Evolutionary conservation across 2,329 filamentous ascomycete species (phyloP).

Genomic region (Xylaria sp.): DNA sequence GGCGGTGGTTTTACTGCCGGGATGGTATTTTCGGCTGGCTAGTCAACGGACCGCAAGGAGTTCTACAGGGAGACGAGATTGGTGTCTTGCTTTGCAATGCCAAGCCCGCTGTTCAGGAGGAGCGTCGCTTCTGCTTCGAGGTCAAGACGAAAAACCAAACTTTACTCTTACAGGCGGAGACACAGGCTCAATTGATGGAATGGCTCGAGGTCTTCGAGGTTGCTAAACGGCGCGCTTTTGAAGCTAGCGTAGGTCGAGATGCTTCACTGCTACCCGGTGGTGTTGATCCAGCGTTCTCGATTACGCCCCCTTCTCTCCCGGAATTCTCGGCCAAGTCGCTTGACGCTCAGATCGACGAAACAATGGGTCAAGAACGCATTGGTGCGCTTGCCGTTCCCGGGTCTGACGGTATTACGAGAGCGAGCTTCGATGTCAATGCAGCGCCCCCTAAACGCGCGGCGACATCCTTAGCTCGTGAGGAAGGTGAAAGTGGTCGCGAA

Average conservation of each 20-base stretch:
- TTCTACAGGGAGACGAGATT: conserved; percentile 93
- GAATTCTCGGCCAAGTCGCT: conserved; percentile 81
- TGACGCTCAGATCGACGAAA: conserved; percentile 54
- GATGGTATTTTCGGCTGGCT: conserved; percentile 96
- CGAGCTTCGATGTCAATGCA: conserved; percentile 64
- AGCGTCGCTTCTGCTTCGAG: conserved; percentile 94
- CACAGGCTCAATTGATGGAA: conserved; percentile 82
- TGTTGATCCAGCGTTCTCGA: conserved; percentile 77
- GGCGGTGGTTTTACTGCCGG: conserved; percentile 93
- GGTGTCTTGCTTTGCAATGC: conserved; percentile 91
- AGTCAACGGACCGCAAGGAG: conserved; percentile 75
- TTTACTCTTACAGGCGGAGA: conserved; percentile 86
- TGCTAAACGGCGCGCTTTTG: conserved; percentile 86
- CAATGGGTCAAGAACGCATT: conserved; percentile 49
- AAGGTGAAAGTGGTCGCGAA: conserved; percentile 70
- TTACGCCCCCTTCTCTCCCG: conserved; percentile 78
- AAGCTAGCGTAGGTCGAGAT: conserved; percentile 57
- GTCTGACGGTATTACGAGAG: conserved; percentile 52
- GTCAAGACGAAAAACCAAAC: conserved; percentile 96
- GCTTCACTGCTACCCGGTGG: conserved; percentile 43
- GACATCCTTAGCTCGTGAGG: conserved; percentile 54
- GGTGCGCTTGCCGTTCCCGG: conserved; percentile 62
- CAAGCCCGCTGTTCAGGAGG: conserved; percentile 84
- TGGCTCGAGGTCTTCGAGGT: conserved; percentile 93
- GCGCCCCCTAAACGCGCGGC: conserved; percentile 49